Percentiles rank a stretch among this genome's conserved stretches.
Conservation (phyloP, 2,329 filamentous ascomycete genomes). For the Fusarium agapanthi region DNA sequence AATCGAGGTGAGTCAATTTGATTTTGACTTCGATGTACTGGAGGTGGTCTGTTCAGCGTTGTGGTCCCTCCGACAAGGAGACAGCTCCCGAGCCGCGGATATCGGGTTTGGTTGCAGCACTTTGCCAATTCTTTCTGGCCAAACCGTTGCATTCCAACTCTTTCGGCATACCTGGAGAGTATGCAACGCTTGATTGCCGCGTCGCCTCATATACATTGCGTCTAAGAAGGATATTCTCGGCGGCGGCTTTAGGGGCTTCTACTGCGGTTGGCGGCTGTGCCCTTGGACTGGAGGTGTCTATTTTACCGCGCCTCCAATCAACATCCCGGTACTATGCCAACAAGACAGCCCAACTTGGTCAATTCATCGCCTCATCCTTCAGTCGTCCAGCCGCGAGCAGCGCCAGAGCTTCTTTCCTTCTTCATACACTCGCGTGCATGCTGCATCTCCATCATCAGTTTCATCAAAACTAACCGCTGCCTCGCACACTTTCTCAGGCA, state of each 20-base stretch:
- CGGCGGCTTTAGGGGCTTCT: constrained; percentile 20
- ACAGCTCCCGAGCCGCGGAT: constrained; percentile 19
- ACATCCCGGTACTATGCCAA: constrained; percentile 33
- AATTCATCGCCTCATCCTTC: constrained; percentile 37
- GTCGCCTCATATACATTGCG: background rate
- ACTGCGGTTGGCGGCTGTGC: constrained; percentile 32
- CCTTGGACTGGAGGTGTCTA: constrained; percentile 30
- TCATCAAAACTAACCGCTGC: constrained; percentile 37
- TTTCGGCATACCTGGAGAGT: background rate
- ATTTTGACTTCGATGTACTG: background rate
- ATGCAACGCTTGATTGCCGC: background rate
- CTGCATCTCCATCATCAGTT: constrained; percentile 18
- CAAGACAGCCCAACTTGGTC: constrained; percentile 27
- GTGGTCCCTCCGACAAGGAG: constrained; percentile 18
- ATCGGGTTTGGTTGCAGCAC: background rate
- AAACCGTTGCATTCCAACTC: background rate
- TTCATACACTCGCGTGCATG: constrained; percentile 4
- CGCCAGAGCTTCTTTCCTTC: constrained; percentile 33
- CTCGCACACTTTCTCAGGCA: constrained; percentile 29
- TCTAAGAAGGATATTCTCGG: constrained; percentile 1
- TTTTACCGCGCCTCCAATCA: constrained; percentile 40
- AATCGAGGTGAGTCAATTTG: constrained; percentile 33
- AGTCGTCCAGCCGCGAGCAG: constrained; percentile 31
- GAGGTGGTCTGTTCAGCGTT: constrained; percentile 23
- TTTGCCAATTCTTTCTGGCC: constrained; percentile 1